A percentile compares a stretch with the other conserved stretches of the same genome.
Evolutionary conservation across 805 yeast species (phyloP).

Genomic region (Wickerhamia fluorescens): DNA sequence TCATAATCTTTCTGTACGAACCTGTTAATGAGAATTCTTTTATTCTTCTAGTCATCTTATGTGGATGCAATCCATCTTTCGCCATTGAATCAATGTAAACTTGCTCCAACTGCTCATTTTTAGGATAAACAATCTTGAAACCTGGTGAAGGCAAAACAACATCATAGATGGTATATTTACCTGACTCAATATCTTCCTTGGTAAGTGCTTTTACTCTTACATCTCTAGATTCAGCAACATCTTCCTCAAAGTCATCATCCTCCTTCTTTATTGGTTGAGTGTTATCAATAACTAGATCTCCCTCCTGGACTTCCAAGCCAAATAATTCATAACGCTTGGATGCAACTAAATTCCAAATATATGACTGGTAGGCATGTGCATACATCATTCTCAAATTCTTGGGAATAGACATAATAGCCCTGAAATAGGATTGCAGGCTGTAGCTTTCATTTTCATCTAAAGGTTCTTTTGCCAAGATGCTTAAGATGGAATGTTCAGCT

Average conservation of each 20-base stretch:
- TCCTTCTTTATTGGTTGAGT: too few relatives aligned
- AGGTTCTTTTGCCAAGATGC: conserved; percentile 47
- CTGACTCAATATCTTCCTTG: conserved; percentile 56
- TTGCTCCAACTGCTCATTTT: conserved; percentile 49
- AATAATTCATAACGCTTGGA: conserved; percentile 65
- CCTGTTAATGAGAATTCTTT: conserved; percentile 91
- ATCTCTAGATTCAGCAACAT: conserved; percentile 49
- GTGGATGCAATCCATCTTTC: conserved; percentile 76
- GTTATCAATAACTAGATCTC: conserved; percentile 66
- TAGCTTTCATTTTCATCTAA: conserved; percentile 39
- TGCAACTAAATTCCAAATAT: conserved; percentile 86
- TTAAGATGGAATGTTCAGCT: conserved; percentile 75
- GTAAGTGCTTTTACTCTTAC: conserved; percentile 71
- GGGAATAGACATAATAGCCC: conserved; percentile 83
- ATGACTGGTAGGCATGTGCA: conserved; percentile 96
- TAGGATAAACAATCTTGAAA: conserved; percentile 81
- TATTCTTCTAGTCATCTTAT: conserved; percentile 74
- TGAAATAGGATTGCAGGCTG: conserved; percentile 53
- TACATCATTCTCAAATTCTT: conserved; percentile 90
- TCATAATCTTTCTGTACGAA: conserved; percentile 69
- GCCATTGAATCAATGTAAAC: conserved; percentile 70
- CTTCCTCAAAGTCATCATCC: conserved; percentile 63
- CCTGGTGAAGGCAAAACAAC: conserved; percentile 97
- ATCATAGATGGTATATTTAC: conserved; percentile 65
- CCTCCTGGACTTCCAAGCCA: conserved; percentile 66